Evolutionary conservation across 2,329 filamentous ascomycete genomes (phyloP).

Genomic region (Geosmithia putterillii): DNA sequence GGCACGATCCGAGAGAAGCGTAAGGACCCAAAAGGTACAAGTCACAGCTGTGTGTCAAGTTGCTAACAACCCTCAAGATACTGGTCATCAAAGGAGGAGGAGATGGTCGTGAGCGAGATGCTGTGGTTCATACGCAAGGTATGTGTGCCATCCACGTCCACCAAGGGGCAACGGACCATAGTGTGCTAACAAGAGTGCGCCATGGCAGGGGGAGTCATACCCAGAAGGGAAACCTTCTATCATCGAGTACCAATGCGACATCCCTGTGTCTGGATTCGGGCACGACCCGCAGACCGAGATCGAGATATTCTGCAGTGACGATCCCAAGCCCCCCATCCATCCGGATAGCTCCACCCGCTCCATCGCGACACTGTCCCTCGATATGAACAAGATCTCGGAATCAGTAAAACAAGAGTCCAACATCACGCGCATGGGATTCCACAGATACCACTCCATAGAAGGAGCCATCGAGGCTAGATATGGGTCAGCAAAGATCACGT

Average conservation of each 20-base stretch:
- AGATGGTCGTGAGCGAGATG: slow-evolving; percentile 22
- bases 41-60: background rate
- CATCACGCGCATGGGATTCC: slow-evolving; percentile 19
- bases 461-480: slow-evolving; percentile 23
- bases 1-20: slow-evolving; percentile 22
- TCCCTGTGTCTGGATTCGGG: slow-evolving; percentile 18
- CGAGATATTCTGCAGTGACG: slow-evolving; percentile 21
- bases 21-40: slow-evolving; percentile 7
- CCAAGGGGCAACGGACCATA: background rate
- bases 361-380: slow-evolving; percentile 21
- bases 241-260: slow-evolving; percentile 24
- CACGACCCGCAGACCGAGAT: slow-evolving; percentile 22
- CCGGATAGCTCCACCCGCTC: slow-evolving; percentile 13
- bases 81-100: slow-evolving; percentile 24
- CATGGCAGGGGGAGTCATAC: slow-evolving; percentile 20
- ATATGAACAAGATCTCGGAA: slow-evolving; percentile 19
- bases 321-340: slow-evolving; percentile 16
- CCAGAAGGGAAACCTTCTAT: slow-evolving; percentile 19
- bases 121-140: slow-evolving; percentile 27
- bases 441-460: slow-evolving; percentile 22
- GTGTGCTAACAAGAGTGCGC: background rate
- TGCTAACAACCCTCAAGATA: slow-evolving; percentile 14
- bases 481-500: slow-evolving; percentile 24
- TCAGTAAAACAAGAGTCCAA: slow-evolving; percentile 15
- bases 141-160: background rate